A percentile compares a stretch with the other conserved stretches of the same genome.
Evolutionary conservation across 768 basidiomycete species (phyloP).

Genomic region (Trametopsis cervina): DNA sequence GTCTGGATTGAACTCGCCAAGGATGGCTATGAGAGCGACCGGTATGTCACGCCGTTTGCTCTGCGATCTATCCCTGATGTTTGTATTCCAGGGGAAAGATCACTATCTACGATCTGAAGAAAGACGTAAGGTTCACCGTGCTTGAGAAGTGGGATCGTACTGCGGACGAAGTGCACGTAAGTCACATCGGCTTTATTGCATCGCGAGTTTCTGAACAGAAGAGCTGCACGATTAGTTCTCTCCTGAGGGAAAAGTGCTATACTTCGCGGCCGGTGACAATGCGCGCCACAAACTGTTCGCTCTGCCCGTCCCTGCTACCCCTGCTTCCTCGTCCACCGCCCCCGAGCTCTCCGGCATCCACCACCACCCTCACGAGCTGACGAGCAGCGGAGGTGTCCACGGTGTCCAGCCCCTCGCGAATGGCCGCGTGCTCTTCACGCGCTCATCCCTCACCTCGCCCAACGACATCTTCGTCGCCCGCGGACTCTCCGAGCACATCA

Average conservation of each 20-base stretch:
- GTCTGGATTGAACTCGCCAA: slow-evolving; percentile 86
- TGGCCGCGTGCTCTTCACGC: slow-evolving; percentile 62
- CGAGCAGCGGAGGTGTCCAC: slow-evolving; percentile 47
- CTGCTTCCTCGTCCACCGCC: slow-evolving; percentile 43
- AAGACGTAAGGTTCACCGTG: slow-evolving; percentile 61
- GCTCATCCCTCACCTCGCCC: slow-evolving; percentile 70
- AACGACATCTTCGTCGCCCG: slow-evolving; percentile 70
- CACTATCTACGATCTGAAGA: slow-evolving; percentile 68
- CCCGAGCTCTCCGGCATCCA: slow-evolving; percentile 30
- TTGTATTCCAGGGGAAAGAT: slow-evolving; percentile 53
- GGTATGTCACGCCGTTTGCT: slow-evolving; percentile 29
- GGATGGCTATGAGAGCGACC: slow-evolving; percentile 88
- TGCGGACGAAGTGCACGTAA: slow-evolving; percentile 51
- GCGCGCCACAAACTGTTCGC: slow-evolving; percentile 72
- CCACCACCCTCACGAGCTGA: slow-evolving; percentile 47
- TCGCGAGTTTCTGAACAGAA: no score
- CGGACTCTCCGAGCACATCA: slow-evolving; percentile 36
- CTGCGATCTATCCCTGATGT: neutral
- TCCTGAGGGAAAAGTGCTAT: slow-evolving; percentile 58
- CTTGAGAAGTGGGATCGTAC: slow-evolving; percentile 87
- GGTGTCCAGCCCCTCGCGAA: slow-evolving; percentile 54
- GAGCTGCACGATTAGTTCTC: slow-evolving; percentile 45
- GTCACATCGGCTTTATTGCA: slow-evolving; percentile 18
- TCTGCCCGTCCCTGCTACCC: slow-evolving; percentile 61
- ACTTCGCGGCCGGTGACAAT: slow-evolving; percentile 70